A percentile compares a stretch with the other conserved stretches of the same genome.
These are phyloP conservation scores for Colletotrichum sp. DNA, from an alignment of 2,329 filamentous ascomycete species.

Conservation along the genomic window DNA sequence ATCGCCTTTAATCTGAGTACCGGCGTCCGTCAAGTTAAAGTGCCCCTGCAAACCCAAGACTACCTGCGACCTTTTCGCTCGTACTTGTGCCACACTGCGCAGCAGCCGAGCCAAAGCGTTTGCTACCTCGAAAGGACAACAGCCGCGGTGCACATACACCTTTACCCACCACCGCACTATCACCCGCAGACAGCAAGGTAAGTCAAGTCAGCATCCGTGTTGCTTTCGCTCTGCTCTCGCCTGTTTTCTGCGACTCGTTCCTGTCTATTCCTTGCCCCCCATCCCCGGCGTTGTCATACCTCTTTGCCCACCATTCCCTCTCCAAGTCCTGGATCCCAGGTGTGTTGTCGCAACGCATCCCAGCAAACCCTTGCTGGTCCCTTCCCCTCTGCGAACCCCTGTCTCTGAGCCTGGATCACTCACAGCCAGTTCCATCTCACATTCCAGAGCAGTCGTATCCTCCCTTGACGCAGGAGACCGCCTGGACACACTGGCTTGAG, in stretches of 20 bases:
- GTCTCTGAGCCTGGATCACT: background rate
- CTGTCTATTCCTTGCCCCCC: background rate
- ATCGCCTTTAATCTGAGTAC: background rate
- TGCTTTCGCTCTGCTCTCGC: background rate
- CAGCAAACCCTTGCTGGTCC: background rate
- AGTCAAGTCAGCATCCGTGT: conserved; percentile 1
- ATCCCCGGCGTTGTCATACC: background rate
- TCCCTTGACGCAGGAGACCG: background rate
- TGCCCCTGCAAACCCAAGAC: background rate
- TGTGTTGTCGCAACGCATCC: conserved; percentile 8
- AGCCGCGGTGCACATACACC: background rate
- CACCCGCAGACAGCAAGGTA: background rate
- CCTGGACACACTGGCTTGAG: background rate
- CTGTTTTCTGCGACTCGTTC: background rate
- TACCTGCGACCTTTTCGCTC: background rate
- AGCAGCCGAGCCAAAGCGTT: conserved; percentile 9
- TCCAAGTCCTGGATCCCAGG: background rate
- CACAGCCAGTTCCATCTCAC: background rate
- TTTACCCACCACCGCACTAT: background rate
- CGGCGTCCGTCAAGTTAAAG: background rate
- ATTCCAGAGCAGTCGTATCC: background rate
- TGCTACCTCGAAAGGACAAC: background rate
- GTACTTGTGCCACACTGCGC: conserved; percentile 10
- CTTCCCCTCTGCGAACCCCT: background rate
- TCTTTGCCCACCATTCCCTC: background rate